Base-by-base conservation (phyloP, 768 basidiomycete genomes). In the Tricholomella constricta region DNA sequence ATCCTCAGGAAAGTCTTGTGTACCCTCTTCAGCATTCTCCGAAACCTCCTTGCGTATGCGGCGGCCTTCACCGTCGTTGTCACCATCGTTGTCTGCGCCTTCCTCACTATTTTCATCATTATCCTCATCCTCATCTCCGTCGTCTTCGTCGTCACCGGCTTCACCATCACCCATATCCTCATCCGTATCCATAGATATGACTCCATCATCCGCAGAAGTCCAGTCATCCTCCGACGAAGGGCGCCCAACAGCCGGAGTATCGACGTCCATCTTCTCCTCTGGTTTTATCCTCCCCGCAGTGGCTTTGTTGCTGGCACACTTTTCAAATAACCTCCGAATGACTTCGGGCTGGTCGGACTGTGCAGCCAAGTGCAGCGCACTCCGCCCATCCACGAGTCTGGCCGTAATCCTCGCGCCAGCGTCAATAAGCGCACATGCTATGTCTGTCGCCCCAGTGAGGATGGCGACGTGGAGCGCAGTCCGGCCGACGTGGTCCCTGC, bases 401-500 rank as follows among this genome's bases (percentile, higher is more conserved):
- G 81, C 74, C 0, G 78, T 80, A 58, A 85, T 82, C 45, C 80
- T 70, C 2, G 79, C 81, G 3, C 80, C 81, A 12, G 78, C 78
- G 36, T 84, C 78, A 43, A 86, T 72, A 27, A 86, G 72, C 31
- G 77, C 74, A 53, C 67, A 68, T 0, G 80, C 79, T 46, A 83
- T 76, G 1, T 79, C 80, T 3, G 60, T 59, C 0, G 75, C 75
- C 34, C 72, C 70, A 38, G 71, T 72, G 14, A 84, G 48, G 44
- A 86, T 77, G 3, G 83, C 82, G 31, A 84, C 65, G 45, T 85
- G 85, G n/a, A 86, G 69, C 2, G 78, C 67, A 3, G 82, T 81
- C 4, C 85, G 79, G 0, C 84, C 85, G 36, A 85, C 81, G 48
- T 84, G 81, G 63, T 85, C 84, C 2, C 84, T 78, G 32, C 74